phyloP scores from a whole-genome alignment of 1,139 yeast genomes.

The Blastobotrys capitulatus region DNA sequence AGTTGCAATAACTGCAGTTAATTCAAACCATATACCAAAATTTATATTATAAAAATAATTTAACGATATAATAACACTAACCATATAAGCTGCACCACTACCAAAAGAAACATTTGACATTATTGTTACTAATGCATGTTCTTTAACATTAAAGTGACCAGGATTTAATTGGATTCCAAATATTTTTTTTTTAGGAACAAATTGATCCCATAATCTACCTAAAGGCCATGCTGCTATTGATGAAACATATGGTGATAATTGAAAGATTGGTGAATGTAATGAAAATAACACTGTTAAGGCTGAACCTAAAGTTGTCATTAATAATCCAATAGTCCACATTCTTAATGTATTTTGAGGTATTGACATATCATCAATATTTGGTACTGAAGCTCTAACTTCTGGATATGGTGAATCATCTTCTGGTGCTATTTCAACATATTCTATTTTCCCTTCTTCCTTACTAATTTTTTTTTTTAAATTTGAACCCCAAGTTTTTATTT shows the following conservation, averaged over 20 bases:
- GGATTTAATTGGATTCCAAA: slow-evolving; percentile 51
- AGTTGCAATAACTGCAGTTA: slow-evolving; percentile 49
- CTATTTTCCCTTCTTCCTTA: slow-evolving; percentile 10
- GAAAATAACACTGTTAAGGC: slow-evolving; percentile 57
- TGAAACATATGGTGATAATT: slow-evolving; percentile 50
- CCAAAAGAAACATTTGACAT: slow-evolving; percentile 57
- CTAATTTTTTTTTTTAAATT: not conserved
- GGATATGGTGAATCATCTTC: slow-evolving; percentile 57
- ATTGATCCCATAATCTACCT: slow-evolving; percentile 47
- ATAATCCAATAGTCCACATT: slow-evolving; percentile 50
- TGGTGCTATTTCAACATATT: slow-evolving; percentile 39
- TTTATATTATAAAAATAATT: slow-evolving; percentile 44
- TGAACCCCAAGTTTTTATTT: slow-evolving; percentile 4
- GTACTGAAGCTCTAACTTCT: slow-evolving; percentile 67
- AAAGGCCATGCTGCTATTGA: slow-evolving; percentile 60
- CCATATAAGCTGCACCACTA: slow-evolving; percentile 56
- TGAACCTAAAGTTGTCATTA: slow-evolving; percentile 55
- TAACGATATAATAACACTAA: slow-evolving; percentile 55
- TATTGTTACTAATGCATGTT: slow-evolving; percentile 58
- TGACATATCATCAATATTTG: slow-evolving; percentile 50
- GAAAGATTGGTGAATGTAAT: slow-evolving; percentile 52
- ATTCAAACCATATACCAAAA: slow-evolving; percentile 46
- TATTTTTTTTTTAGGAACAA: slow-evolving; percentile 45
- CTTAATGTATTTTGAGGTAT: slow-evolving; percentile 58
- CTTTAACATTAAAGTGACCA: slow-evolving; percentile 57